Evolutionary conservation across 2,329 filamentous ascomycete genomes (phyloP), one percentile per base, ranked within the genome.

Genomic region (Alternaria gansuensis): DNA sequence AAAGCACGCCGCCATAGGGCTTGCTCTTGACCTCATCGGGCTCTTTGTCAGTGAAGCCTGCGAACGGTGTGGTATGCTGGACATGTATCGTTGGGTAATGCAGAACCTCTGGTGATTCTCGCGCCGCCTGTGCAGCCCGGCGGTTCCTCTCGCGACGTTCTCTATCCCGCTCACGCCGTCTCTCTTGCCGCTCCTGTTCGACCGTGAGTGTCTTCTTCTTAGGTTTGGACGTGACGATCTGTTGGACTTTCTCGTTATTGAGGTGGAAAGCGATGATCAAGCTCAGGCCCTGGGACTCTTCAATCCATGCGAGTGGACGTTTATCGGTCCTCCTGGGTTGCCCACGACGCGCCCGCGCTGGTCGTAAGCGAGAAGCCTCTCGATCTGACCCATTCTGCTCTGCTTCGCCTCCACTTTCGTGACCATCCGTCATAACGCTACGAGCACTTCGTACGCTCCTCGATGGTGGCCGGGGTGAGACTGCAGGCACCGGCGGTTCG

Each of bases 1-100:
- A 91, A 28, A 99, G 82, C 51, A 99, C 96, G 1, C 95, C 95
- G 28, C 95, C 95, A 66, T 98, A 99, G 0, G 95, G 95, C 75
- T 97, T 98, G 49, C 90, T 90, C 75, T 96, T 97, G 37, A 88
- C 82, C 70, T 98, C 93, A 59, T 97, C 93, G 17, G 88, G 88
- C 68, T 97, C 94, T 65, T 91, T 91, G 67, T 97, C 94, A 61
- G 90, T 90, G 65, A 97, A 93, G 0, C 91, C 91, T 69, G 94
- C 94, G 72, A 96, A 94, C 1, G 91, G 90, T 60, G 92, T 90
- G 1, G 87, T 87, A 72, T 91, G 93, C 21, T 71, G 86, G 75
- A 79, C 87, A 80, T 77, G 89, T 73, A 77, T 89, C 73, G 84
- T 81, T 55, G 86, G 87, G 65, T 87, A 75, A 83, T 86, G 72